Percentiles rank a stretch among this genome's conserved stretches.
phyloP scores from a whole-genome alignment of 805 yeast genomes.

The Cyberlindnera euphorbiae region DNA sequence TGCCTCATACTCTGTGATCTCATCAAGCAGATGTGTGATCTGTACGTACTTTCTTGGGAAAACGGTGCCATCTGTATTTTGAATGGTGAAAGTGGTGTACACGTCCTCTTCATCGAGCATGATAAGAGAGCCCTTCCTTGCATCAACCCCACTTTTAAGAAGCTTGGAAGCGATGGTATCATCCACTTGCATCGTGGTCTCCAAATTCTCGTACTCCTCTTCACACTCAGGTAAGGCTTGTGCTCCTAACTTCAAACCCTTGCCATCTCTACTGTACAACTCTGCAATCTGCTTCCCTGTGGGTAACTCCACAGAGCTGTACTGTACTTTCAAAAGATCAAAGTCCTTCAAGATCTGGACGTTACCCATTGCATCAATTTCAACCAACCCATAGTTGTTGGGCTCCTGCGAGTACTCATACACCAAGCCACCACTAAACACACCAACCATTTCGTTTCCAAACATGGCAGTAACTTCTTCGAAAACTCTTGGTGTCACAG shows the following conservation, averaged over 20 bases:
- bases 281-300: conserved; percentile 25
- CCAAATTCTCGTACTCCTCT: conserved; percentile 38
- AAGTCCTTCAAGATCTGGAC: conserved; percentile 58
- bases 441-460: conserved; percentile 65
- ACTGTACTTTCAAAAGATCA: conserved; percentile 44
- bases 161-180: conserved; percentile 40
- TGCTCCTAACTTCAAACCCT: conserved; percentile 21
- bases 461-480: conserved; percentile 71
- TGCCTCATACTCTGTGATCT: conserved; percentile 24
- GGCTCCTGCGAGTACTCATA: conserved; percentile 84
- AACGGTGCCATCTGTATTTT: conserved; percentile 37
- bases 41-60: conserved; percentile 20
- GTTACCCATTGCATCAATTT: conserved; percentile 40
- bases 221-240: conserved; percentile 33
- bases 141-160: conserved; percentile 45
- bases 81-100: conserved; percentile 37
- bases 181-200: conserved; percentile 34
- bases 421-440: conserved; percentile 86
- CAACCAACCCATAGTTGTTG: conserved; percentile 79
- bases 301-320: conserved; percentile 31
- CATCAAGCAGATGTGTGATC: conserved; percentile 20
- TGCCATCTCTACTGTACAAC: conserved; percentile 21
- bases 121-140: conserved; percentile 45
- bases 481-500: conserved; percentile 70
- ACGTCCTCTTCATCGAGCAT: conserved; percentile 40